A percentile compares a stretch with the other conserved stretches of the same genome.
Evolutionary conservation across 306 rosid species (phyloP).

Genomic region (Benincasa hispida): DNA sequence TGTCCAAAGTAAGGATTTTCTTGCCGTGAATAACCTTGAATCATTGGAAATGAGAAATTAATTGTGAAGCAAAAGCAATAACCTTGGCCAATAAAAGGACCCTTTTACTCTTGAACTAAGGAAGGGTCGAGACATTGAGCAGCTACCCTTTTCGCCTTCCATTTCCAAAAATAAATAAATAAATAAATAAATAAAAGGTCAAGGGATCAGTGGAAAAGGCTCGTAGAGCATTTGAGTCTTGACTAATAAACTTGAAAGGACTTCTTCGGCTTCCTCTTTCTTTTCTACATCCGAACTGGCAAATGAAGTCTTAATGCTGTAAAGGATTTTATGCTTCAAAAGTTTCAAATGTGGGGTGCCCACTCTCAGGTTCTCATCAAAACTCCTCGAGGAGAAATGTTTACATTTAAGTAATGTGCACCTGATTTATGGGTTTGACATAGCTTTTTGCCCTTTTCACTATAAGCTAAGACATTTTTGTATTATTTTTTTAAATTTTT

Average conservation of each 20-base stretch:
- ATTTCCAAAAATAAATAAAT: not conserved
- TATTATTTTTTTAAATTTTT: no score
- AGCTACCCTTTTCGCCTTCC: not conserved
- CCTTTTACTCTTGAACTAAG: not conserved
- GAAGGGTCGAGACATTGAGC: not conserved
- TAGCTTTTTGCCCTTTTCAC: not conserved
- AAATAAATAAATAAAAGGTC: not conserved
- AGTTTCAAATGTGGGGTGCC: not conserved
- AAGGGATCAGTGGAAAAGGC: not conserved
- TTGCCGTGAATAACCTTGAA: not conserved
- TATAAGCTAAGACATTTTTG: not conserved
- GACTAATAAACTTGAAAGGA: not conserved
- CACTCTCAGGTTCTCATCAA: no score
- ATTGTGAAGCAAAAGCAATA: not conserved
- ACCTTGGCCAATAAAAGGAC: not conserved
- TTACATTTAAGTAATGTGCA: not conserved
- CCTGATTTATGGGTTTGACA: not conserved
- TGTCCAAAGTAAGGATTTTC: not conserved
- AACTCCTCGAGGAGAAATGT: not conserved
- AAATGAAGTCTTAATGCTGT: not conserved
- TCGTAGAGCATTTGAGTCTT: not conserved
- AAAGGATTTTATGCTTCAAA: no score
- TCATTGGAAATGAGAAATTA: not conserved
- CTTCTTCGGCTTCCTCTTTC: not conserved
- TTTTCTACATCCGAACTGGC: not conserved